A percentile compares a stretch with the other conserved stretches of the same genome.
Evolutionary conservation across 2,329 filamentous ascomycete species (phyloP).

Genomic region (Phaeoacremonium minimum): DNA sequence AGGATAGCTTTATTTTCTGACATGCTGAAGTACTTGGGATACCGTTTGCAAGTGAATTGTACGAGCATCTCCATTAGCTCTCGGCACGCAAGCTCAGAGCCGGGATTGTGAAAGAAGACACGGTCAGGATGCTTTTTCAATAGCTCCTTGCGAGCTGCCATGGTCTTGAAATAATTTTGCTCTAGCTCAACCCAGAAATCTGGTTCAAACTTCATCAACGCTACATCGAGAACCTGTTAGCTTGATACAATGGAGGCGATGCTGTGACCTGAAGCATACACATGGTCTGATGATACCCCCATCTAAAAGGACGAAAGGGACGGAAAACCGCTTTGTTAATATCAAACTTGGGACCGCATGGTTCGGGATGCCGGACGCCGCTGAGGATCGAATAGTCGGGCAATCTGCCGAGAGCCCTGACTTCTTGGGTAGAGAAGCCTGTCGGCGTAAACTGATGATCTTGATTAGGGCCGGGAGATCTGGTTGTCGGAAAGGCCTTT

Average conservation of each 20-base stretch:
- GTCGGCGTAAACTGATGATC: slow-evolving; percentile 31
- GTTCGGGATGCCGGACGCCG: slow-evolving; percentile 65
- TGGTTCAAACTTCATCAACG: slow-evolving; percentile 70
- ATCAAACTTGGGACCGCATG: slow-evolving; percentile 58
- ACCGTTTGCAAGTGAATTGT: slow-evolving; percentile 74
- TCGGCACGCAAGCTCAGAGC: slow-evolving; percentile 74
- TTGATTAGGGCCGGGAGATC: slow-evolving; percentile 6
- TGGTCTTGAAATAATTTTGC: slow-evolving; percentile 62
- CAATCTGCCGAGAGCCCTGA: slow-evolving; percentile 69
- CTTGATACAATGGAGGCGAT: too few species aligned
- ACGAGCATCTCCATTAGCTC: slow-evolving; percentile 85
- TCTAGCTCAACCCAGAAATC: slow-evolving; percentile 92
- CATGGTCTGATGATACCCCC: slow-evolving; percentile 89
- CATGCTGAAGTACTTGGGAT: slow-evolving; percentile 65
- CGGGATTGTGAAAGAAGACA: slow-evolving; percentile 66
- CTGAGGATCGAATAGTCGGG: slow-evolving; percentile 74
- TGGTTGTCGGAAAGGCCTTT: slow-evolving; percentile 20
- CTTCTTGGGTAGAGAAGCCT: slow-evolving; percentile 66
- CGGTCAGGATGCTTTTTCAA: slow-evolving; percentile 57
- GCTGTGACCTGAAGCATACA: too few species aligned
- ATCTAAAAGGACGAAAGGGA: slow-evolving; percentile 77
- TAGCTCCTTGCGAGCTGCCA: slow-evolving; percentile 64
- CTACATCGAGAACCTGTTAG: slow-evolving; percentile 32
- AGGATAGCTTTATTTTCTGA: slow-evolving; percentile 54
- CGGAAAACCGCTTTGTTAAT: slow-evolving; percentile 64